Evolutionary conservation across 306 rosid genomes (phyloP), one percentile per base, ranked within the genome.

Genomic region (Trichosanthes cucumerina): DNA sequence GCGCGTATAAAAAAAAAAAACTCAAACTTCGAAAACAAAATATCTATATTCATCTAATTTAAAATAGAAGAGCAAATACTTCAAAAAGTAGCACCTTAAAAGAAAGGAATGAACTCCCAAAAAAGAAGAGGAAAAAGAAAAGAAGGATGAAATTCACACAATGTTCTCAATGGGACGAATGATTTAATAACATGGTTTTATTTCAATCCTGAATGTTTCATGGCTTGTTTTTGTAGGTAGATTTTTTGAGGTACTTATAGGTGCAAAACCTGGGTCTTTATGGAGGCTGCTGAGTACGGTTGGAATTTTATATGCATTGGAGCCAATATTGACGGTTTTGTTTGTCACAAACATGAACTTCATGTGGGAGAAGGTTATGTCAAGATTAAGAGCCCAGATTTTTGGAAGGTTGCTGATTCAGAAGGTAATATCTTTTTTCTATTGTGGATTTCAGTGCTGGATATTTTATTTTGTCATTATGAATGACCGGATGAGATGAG

Each of bases 341-440:
- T 95, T 92, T 79, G 93, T 95, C 78, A 82, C 85, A 65, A 95
- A 92, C 83, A 84, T 95, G 97, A 95, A 87, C 83, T 81, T 90
- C 23, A 77, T 91, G 24, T 95, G 99, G 99, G 97, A 92, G 82
- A 95, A 91, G 84, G 94, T 95, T 76, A 92, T 95, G 97, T 86
- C 99, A 34, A 82, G 89, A 8, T 87, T 95, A 74, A 86, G 97
- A 88, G 97, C 97, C 58, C 98, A 95, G 83, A 84, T 92, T 78
- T 95, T 92, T 78, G 93, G 92, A 79, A 87, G 93, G 86, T 84
- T 92, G 79, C 84, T 92, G 87, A 88, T 95, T 86, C 97, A 92
- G 84, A 95, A 92, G 97, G 98, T 95, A 24, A 71, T 52, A 21
- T 23, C 36, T 14, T 43, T 5, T 24, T 7, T 31, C 19, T 12